phyloP scores from a whole-genome alignment of 805 yeast species.

The Lachancea waltii region DNA sequence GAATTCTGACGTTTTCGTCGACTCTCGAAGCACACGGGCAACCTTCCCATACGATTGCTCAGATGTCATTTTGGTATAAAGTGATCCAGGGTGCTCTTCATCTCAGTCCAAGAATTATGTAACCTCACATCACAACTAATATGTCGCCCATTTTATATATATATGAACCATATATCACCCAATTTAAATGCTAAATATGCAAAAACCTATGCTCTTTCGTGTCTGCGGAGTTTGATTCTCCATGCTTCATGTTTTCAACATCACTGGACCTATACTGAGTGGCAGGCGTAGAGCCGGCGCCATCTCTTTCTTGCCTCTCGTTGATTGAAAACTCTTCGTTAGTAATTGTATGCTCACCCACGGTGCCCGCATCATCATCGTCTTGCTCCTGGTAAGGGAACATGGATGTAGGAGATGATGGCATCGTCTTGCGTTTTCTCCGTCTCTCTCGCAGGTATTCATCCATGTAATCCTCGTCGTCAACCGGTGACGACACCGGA shows the following conservation, averaged over 20 bases:
- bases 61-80: neutral
- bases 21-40: too few relatives aligned
- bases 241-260: conserved; percentile 6
- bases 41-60: neutral
- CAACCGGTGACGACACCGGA: conserved; percentile 6
- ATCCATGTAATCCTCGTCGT: conserved; percentile 8
- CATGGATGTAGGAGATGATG: conserved; percentile 31
- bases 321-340: conserved; percentile 13
- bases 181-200: conserved; percentile 4
- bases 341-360: conserved; percentile 15
- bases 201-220: neutral
- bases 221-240: conserved; percentile 2
- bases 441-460: conserved; percentile 10
- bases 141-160: too few relatives aligned
- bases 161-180: too few relatives aligned
- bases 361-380: conserved; percentile 8
- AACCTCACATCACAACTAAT: too few relatives aligned
- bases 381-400: conserved; percentile 19
- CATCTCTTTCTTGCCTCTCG: conserved; percentile 11
- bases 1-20: too few relatives aligned
- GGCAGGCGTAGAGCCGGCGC: conserved; percentile 24
- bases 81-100: neutral
- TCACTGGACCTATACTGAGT: conserved; percentile 17
- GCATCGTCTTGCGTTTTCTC: conserved; percentile 26
- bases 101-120: too few relatives aligned